phyloP scores from a whole-genome alignment of 768 basidiomycete genomes.

The Hirschioporus abietinus region DNA sequence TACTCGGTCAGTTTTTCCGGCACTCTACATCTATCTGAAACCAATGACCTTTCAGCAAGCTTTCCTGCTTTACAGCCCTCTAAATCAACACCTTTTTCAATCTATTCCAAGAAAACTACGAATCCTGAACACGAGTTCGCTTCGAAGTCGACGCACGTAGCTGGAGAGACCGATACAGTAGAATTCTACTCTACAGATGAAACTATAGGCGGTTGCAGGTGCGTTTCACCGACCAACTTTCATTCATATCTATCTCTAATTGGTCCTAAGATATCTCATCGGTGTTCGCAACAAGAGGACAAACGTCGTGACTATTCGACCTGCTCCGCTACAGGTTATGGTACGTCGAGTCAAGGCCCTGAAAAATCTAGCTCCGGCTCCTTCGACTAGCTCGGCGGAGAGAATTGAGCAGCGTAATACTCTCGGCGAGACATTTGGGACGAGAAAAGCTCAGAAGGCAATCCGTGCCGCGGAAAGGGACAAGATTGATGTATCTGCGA shows the following conservation, averaged over 20 bases:
- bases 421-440: slow-evolving; percentile 93
- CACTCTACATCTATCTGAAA: background rate
- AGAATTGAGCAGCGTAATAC: slow-evolving; percentile 61
- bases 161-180: slow-evolving; percentile 78
- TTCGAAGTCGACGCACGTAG: slow-evolving; percentile 42
- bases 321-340: slow-evolving; percentile 63
- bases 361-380: slow-evolving; percentile 52
- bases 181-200: slow-evolving; percentile 74
- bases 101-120: slow-evolving; percentile 46
- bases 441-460: slow-evolving; percentile 85
- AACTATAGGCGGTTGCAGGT: slow-evolving; percentile 60
- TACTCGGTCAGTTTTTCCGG: slow-evolving; percentile 38
- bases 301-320: slow-evolving; percentile 61
- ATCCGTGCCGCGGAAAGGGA: slow-evolving; percentile 86
- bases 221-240: slow-evolving; percentile 23
- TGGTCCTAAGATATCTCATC: slow-evolving; percentile 62
- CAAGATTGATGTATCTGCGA: slow-evolving; percentile 81
- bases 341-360: slow-evolving; percentile 80
- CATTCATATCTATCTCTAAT: background rate
- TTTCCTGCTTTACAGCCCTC: slow-evolving; percentile 66
- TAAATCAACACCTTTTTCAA: slow-evolving; percentile 51
- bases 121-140: slow-evolving; percentile 31
- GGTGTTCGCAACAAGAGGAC: slow-evolving; percentile 78
- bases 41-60: slow-evolving; percentile 33
- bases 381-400: slow-evolving; percentile 45